Conservation (phyloP, 306 rosid genomes). For the Trifolium subterraneum region DNA sequence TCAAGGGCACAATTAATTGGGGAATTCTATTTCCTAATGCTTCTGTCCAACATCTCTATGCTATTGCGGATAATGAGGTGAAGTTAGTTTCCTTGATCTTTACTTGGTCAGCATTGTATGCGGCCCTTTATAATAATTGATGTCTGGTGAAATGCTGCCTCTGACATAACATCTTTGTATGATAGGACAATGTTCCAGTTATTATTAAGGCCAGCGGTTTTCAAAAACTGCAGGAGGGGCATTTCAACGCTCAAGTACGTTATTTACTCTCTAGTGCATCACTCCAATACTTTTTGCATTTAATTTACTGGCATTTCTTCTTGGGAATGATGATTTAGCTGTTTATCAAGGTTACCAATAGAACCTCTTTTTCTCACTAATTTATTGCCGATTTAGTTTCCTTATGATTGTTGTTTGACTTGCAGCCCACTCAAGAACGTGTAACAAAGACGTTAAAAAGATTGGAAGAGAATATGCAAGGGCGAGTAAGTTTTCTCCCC, state of each 20-base stretch:
- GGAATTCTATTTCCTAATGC: no score
- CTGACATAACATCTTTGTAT: constrained; percentile 45
- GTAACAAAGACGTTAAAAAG: constrained; percentile 80
- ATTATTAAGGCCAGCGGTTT: constrained; percentile 85
- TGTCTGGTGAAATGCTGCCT: constrained; percentile 21
- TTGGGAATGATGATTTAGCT: neutral
- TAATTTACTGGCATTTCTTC: neutral
- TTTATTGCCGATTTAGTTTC: constrained; percentile 1
- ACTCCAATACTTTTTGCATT: neutral
- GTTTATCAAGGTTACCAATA: no score
- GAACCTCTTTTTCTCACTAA: neutral
- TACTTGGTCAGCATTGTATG: constrained; percentile 21
- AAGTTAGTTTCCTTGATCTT: constrained; percentile 42
- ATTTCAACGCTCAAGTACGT: constrained; percentile 79
- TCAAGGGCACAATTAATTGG: no score
- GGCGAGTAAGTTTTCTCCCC: constrained; percentile 70
- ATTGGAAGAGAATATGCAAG: constrained; percentile 85
- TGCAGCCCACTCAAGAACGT: constrained; percentile 88
- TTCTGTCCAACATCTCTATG: constrained; percentile 68
- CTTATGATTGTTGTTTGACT: constrained; percentile 35
- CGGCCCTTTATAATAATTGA: constrained; percentile 35
- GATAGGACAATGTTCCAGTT: constrained; percentile 79
- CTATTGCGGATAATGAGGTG: constrained; percentile 92
- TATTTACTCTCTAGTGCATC: constrained; percentile 13
- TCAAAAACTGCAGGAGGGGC: constrained; percentile 75